Conservation (phyloP, 371 early-diverging fungal genomes). For the Circinella umbellata region DNA sequence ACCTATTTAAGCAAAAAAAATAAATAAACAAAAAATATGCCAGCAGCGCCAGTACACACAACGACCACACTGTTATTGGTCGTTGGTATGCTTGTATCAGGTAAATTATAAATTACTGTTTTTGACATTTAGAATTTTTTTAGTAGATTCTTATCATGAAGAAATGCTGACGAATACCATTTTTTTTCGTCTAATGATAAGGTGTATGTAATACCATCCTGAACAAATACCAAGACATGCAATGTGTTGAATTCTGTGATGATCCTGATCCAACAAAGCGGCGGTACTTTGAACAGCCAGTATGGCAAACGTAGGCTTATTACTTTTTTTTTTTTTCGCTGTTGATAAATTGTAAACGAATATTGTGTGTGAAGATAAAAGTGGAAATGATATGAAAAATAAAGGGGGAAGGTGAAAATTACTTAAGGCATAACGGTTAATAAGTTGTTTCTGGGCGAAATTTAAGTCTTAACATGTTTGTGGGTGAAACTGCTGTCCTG, state of each 20-base stretch:
- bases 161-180: neutral
- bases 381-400: no score
- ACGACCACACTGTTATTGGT: conserved; percentile 56
- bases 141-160: neutral
- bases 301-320: conserved; percentile 86
- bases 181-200: conserved; percentile 12
- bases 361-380: no score
- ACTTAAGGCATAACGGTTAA: no score
- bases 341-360: no score
- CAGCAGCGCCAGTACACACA: conserved; percentile 6
- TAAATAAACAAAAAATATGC: conserved; percentile 1
- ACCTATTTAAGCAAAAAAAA: neutral
- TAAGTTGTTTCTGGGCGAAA: no score
- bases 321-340: neutral
- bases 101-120: conserved; percentile 40
- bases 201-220: conserved; percentile 82
- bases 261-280: conserved; percentile 75
- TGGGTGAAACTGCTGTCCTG: conserved; percentile 80
- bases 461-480: conserved; percentile 86
- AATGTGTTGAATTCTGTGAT: conserved; percentile 89
- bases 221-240: conserved; percentile 85
- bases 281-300: conserved; percentile 92
- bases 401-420: no score
- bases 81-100: conserved; percentile 81
- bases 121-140: no score